Evolutionary conservation across 495 filamentous ascomycete species (phyloP), one percentile per base, ranked within the genome.

Genomic region (Aspergillus affinis): DNA sequence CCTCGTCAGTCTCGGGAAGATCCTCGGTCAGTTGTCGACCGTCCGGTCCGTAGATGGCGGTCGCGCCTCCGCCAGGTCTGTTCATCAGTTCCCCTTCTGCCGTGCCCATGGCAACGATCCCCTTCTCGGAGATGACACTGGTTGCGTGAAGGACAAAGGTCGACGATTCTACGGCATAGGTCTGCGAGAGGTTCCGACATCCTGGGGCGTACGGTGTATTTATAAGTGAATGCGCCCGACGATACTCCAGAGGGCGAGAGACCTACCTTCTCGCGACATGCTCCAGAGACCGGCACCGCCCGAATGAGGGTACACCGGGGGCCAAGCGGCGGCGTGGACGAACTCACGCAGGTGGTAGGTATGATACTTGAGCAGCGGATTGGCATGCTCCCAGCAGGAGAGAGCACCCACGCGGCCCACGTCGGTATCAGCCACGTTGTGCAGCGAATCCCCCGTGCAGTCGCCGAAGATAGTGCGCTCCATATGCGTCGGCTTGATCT

Each of bases 401-500:
- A 86, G 62, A 0, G 66, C 67, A 2, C 83, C 83, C 18, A 85
- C 74, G 44, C 76, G 75, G 12, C 68, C 75, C 10, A 78, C 62
- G 7, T 77, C 63, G 3, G 75, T 65, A 23, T 82, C 73, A 0
- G 63, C 77, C 1, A 86, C 84, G 51, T 67, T 74, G 0, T 48
- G 32, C 9, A 82, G 53, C 7, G 73, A 69, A 21, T 77, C 71
- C 0, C 77, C 82, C 0, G 67, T 72, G 0, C 74, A 76, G 62
- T 88, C 84, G 0, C 85, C 84, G 52, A 82, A 87, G 32, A 87
- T 70, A 0, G 83, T 84, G 6, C 84, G 78, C 65, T 88, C 85
- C 76, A 86, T 81, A 58, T 87, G 84, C 23, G 84, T 87, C 0
- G 83, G 74, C 67, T 88, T 87, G 49, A 86, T 71, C 72, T 87